phyloP scores from a whole-genome alignment of 306 rosid genomes.

The Fragaria ananassa region DNA sequence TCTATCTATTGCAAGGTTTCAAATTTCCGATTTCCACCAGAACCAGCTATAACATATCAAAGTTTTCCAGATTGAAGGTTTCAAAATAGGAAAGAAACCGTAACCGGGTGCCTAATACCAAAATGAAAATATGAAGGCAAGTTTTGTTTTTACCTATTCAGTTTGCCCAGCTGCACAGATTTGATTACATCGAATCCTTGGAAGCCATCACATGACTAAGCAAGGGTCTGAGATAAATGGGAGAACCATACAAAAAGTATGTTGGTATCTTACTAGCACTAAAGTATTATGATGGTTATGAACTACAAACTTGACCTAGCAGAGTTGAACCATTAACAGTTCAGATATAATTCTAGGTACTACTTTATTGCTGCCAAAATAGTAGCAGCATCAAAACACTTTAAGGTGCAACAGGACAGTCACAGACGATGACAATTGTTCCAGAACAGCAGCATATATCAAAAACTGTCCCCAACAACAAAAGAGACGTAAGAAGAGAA shows the following conservation, averaged over 20 bases:
- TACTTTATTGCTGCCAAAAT: neutral
- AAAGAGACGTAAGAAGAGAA: conserved; percentile 19
- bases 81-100: neutral
- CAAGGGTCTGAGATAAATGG: neutral
- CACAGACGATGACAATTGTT: neutral
- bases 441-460: conserved; percentile 9
- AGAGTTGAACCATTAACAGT: neutral
- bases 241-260: neutral
- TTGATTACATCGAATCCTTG: neutral
- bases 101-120: neutral
- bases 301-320: neutral
- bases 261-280: neutral
- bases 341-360: neutral
- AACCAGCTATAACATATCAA: neutral
- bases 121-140: neutral
- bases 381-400: neutral
- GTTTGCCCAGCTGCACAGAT: neutral
- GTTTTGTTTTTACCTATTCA: neutral
- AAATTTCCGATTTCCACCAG: neutral
- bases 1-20: too few species aligned
- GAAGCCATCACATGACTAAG: neutral
- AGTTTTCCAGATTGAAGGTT: neutral
- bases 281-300: too few species aligned
- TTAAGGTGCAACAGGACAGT: neutral
- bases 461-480: conserved; percentile 26